These are phyloP conservation scores for Talaromyces sp. DNA, from an alignment of 2,329 filamentous ascomycete species.

Conservation along the genomic window DNA sequence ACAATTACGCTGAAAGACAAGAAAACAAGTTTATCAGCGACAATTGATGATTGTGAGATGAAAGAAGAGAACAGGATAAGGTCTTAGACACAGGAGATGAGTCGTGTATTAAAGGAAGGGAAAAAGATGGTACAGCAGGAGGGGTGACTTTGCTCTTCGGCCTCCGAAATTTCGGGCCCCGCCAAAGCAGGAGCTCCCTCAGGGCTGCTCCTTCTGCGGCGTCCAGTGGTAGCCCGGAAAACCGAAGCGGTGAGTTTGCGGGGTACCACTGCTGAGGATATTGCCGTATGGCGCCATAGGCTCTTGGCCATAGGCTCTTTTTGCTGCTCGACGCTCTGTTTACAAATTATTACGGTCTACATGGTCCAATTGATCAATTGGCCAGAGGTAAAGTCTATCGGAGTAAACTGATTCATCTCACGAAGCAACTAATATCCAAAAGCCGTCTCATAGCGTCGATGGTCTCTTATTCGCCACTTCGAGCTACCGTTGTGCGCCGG, in stretches of 20 bases:
- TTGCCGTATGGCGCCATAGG: conserved; percentile 4
- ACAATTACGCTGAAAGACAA: conserved; percentile 10
- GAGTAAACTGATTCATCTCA: background rate
- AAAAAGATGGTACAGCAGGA: background rate
- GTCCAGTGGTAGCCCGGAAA: conserved; percentile 7
- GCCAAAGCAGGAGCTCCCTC: conserved; percentile 2
- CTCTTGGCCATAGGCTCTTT: conserved; percentile 5
- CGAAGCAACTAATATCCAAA: background rate
- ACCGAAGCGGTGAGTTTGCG: conserved; percentile 5
- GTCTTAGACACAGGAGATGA: background rate
- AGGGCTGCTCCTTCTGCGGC: background rate
- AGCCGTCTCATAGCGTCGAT: background rate
- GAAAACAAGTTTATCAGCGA: conserved; percentile 1
- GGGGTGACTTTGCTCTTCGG: conserved; percentile 4
- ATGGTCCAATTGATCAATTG: background rate
- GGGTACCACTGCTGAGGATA: background rate
- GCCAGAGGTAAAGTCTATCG: too few relatives aligned
- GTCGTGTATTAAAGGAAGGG: background rate
- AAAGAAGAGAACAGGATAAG: background rate
- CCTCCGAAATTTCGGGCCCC: conserved; percentile 11
- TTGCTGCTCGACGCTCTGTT: background rate
- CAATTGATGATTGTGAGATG: conserved; percentile 4
- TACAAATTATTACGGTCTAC: background rate
- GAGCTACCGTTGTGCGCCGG: background rate
- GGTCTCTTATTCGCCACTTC: background rate